Conservation (phyloP, 257 asterid species). For the Thymus mandschuricus region DNA sequence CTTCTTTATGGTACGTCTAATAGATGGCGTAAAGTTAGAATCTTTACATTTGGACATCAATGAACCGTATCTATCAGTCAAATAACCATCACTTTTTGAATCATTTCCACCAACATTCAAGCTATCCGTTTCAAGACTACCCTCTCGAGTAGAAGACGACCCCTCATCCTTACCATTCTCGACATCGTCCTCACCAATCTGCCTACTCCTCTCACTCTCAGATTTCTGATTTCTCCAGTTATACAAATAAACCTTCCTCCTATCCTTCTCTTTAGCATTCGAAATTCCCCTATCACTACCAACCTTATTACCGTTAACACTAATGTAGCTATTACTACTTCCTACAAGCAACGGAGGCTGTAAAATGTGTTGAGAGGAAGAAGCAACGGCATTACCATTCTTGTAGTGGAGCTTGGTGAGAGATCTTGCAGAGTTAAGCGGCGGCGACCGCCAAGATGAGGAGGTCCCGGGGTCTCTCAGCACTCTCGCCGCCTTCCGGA, state of each 20-base stretch:
- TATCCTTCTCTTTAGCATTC: slow-evolving; percentile 52
- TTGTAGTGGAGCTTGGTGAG: slow-evolving; percentile 65
- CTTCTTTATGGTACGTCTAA: slow-evolving; percentile 66
- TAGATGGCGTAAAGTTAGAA: slow-evolving; percentile 61
- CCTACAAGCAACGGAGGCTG: slow-evolving; percentile 22
- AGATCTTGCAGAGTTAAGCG: slow-evolving; percentile 74
- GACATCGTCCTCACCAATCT: slow-evolving; percentile 50
- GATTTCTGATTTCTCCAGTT: slow-evolving; percentile 91
- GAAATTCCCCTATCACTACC: slow-evolving; percentile 43
- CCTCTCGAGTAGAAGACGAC: slow-evolving; percentile 60
- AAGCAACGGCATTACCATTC: slow-evolving; percentile 41
- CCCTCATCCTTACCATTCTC: slow-evolving; percentile 51
- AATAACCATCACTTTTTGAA: slow-evolving; percentile 77
- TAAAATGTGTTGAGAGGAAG: slow-evolving; percentile 40
- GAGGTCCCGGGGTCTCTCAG: slow-evolving; percentile 94
- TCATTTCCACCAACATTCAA: slow-evolving; percentile 69
- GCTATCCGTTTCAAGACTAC: slow-evolving; percentile 57
- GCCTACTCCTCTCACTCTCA: slow-evolving; percentile 71
- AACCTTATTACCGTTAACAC: slow-evolving; percentile 38
- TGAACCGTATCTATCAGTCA: slow-evolving; percentile 61
- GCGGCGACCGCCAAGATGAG: slow-evolving; percentile 80
- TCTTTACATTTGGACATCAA: slow-evolving; percentile 65
- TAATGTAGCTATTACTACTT: slow-evolving; percentile 26
- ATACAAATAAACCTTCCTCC: slow-evolving; percentile 68
- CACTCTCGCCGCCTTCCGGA: slow-evolving; percentile 83